Conservation (phyloP, 2,329 filamentous ascomycete species). For the Penicillium psychrosexuale region DNA sequence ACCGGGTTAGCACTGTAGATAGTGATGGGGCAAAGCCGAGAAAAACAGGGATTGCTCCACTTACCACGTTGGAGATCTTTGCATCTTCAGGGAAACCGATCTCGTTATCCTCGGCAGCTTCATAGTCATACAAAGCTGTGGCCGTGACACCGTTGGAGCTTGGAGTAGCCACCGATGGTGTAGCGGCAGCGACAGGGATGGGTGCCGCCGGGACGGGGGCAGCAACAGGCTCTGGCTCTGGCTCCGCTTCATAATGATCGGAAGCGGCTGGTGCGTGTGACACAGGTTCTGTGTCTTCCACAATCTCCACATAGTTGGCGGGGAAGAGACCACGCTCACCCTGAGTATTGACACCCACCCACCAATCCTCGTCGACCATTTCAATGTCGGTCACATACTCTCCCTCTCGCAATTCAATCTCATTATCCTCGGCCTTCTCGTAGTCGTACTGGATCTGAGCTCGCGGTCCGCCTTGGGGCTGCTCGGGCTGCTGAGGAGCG, state of each 20-base stretch:
- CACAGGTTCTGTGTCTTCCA: slow-evolving; percentile 56
- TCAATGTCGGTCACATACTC: slow-evolving; percentile 88
- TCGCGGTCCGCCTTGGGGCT: slow-evolving; percentile 56
- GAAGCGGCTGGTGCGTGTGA: slow-evolving; percentile 27
- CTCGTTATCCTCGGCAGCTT: slow-evolving; percentile 90
- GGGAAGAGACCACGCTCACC: slow-evolving; percentile 92
- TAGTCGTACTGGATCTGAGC: slow-evolving; percentile 92
- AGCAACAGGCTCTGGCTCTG: slow-evolving; percentile 31
- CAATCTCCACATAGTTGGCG: slow-evolving; percentile 91
- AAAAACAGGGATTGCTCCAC: slow-evolving; percentile 32
- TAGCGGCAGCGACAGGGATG: slow-evolving; percentile 35
- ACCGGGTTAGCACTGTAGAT: slow-evolving; percentile 23
- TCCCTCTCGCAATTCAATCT: slow-evolving; percentile 85
- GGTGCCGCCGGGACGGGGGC: slow-evolving; percentile 39
- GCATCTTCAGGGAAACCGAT: slow-evolving; percentile 85
- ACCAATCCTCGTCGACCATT: slow-evolving; percentile 98
- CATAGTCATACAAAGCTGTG: slow-evolving; percentile 89
- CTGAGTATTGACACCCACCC: slow-evolving; percentile 84
- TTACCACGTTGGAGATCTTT: slow-evolving; percentile 72
- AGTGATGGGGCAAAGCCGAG: background rate
- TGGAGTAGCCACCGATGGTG: slow-evolving; percentile 36
- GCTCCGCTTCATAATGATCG: slow-evolving; percentile 31
- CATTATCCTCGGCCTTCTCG: slow-evolving; percentile 95
- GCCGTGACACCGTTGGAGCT: slow-evolving; percentile 60
- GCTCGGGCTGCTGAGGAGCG: slow-evolving; percentile 39